Base-by-base conservation (phyloP, 108 stramenopile species). In the Pseudonitzschia multistriata region DNA sequence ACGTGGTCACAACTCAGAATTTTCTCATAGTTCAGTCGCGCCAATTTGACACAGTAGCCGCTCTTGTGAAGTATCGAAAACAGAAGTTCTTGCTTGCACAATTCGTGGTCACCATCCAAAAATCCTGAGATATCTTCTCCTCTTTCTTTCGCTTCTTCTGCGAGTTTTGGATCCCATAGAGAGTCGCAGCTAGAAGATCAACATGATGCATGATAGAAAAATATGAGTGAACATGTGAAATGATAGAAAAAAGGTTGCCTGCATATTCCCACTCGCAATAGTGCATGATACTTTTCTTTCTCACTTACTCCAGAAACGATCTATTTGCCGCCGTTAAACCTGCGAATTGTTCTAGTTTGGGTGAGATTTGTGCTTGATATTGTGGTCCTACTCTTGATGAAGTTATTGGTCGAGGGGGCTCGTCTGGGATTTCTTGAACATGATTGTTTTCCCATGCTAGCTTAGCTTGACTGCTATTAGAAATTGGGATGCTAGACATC, bases 121-220 rank as follows among this genome's bases (percentile, higher is more conserved):
- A 82, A 88, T 21, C 71, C 55, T 28, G 81, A 73, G 39, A 88
- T 68, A 45, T 72, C 79, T 50, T 86, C 73, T 40, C 79, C 85
- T 56, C 50, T 27, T 21, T 27, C 24, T 22, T 60, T 62, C 47
- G 83, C 81, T 48, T 66, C 70, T 7, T 64, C 72, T 10, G 85
- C 83, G 4, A 62, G 67, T 13, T 71, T 31, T 13, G 67, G 67
- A 79, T 86, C 85, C 88, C 88, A 88, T 17, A 88, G 14, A 17
- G 19, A 42, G 13, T 70, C 68, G 60, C 56, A 65, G 7, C 72
- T 73, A 45, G 6, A 17, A 21, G 33, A 45, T 45, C 2, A 11
- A 7, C 17, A 1, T 22, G 24, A 53, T 5, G 25, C n/a, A n/a
- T n/a, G n/a, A n/a, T n/a, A n/a, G n/a, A n/a, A n/a, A n/a, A n/a